Percentiles rank a stretch among this genome's conserved stretches.
Evolutionary conservation across 805 yeast genomes (phyloP).

Genomic region (Ogataea minuta): DNA sequence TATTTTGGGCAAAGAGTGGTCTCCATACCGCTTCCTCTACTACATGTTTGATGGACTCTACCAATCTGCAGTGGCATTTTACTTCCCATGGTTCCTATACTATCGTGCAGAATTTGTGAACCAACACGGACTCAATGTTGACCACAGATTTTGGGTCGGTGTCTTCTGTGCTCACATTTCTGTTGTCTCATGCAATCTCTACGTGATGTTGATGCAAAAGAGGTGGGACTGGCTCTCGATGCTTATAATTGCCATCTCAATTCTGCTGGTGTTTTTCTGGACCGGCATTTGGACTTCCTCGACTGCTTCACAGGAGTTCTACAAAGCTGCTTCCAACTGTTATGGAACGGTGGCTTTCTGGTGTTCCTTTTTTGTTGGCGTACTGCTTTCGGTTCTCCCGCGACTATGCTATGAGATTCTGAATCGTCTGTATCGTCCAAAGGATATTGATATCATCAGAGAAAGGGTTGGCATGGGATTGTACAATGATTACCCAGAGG

Average conservation of each 20-base stretch:
- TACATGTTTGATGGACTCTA: constrained; percentile 70
- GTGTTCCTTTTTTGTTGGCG: constrained; percentile 59
- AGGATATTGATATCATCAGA: constrained; percentile 68
- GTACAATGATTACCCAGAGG: constrained; percentile 46
- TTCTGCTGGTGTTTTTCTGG: constrained; percentile 65
- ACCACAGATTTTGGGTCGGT: constrained; percentile 74
- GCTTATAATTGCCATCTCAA: constrained; percentile 52
- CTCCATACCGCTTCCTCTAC: constrained; percentile 54
- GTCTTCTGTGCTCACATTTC: constrained; percentile 57
- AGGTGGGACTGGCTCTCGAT: constrained; percentile 77
- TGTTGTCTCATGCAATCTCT: constrained; percentile 62
- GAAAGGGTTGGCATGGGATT: constrained; percentile 56
- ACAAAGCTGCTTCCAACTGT: constrained; percentile 59
- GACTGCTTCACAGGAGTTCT: constrained; percentile 52
- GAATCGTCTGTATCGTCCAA: constrained; percentile 53
- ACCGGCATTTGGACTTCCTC: constrained; percentile 73
- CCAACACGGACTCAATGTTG: constrained; percentile 50
- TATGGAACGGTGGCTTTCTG: constrained; percentile 65
- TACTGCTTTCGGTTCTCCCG: constrained; percentile 56
- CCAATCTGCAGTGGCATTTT: constrained; percentile 68
- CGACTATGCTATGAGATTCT: constrained; percentile 52
- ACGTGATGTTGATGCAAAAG: constrained; percentile 63
- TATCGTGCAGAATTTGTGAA: constrained; percentile 42
- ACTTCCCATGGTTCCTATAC: constrained; percentile 61
- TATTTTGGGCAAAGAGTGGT: constrained; percentile 61